Conservation (phyloP, 2,329 filamentous ascomycete genomes). For the Camillea tinctor region DNA sequence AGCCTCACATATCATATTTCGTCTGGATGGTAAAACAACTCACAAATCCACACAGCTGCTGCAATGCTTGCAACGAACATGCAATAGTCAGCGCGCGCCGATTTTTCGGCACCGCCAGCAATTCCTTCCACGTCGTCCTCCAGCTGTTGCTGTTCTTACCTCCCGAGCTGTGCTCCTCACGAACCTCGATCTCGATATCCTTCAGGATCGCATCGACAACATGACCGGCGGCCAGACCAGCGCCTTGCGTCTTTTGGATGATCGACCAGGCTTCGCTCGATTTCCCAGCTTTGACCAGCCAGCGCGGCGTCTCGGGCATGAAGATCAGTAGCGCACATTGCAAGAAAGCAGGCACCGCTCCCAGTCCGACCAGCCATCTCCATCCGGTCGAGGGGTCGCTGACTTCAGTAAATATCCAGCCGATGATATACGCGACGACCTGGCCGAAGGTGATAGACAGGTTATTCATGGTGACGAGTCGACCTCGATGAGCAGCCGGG, state of each 20-base stretch:
- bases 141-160: conserved; percentile 31
- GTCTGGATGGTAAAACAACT: conserved; percentile 31
- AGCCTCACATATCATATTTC: neutral
- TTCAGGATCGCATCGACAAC: conserved; percentile 61
- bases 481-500: conserved; percentile 71
- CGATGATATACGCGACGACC: conserved; percentile 81
- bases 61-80: conserved; percentile 80
- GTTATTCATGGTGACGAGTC: conserved; percentile 77
- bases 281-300: conserved; percentile 71
- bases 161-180: conserved; percentile 54
- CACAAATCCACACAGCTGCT: conserved; percentile 85
- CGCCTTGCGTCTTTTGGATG: conserved; percentile 54
- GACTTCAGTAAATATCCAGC: conserved; percentile 68
- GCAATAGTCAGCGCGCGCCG: conserved; percentile 78
- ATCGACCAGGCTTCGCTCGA: conserved; percentile 62
- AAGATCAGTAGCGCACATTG: conserved; percentile 67
- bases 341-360: conserved; percentile 70
- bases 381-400: conserved; percentile 61
- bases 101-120: conserved; percentile 60
- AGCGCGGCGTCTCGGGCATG: conserved; percentile 88
- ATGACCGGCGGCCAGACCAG: conserved; percentile 41
- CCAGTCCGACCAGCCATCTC: conserved; percentile 90
- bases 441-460: conserved; percentile 87
- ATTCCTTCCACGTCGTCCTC: conserved; percentile 50
- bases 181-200: conserved; percentile 71